Percentiles rank a stretch among this genome's conserved stretches.
These are phyloP conservation scores for Mucor circinelloides DNA, from an alignment of 371 early-diverging fungal genomes.

Conservation along the genomic window DNA sequence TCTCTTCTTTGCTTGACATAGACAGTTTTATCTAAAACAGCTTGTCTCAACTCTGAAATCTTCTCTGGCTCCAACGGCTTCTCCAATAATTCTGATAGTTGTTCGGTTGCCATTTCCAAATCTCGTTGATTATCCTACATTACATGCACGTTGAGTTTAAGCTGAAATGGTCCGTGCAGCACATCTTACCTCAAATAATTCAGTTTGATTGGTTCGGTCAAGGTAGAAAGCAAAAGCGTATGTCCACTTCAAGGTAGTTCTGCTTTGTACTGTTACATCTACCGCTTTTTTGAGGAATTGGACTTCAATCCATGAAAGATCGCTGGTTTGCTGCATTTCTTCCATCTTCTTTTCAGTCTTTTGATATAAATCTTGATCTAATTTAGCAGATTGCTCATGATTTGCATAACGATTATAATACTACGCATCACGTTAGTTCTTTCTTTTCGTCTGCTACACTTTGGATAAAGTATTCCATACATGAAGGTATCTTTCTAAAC, in stretches of 20 bases:
- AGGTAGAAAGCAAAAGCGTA: conserved; percentile 97
- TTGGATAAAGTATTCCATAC: conserved; percentile 44
- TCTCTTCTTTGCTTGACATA: conserved; percentile 81
- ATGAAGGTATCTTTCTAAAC: conserved; percentile 93
- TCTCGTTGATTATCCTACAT: conserved; percentile 90
- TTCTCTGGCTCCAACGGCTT: conserved; percentile 76
- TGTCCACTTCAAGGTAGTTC: conserved; percentile 95
- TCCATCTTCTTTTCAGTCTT: conserved; percentile 96
- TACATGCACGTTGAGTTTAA: background rate
- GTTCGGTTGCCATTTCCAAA: conserved; percentile 94
- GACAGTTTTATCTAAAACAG: conserved; percentile 82
- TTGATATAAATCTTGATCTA: conserved; percentile 84
- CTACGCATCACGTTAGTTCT: conserved; percentile 36
- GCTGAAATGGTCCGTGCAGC: background rate
- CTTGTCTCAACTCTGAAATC: conserved; percentile 77
- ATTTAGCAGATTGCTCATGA: conserved; percentile 93
- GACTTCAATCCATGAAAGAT: conserved; percentile 97
- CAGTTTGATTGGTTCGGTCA: conserved; percentile 80
- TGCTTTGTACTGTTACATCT: conserved; percentile 83
- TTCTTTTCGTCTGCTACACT: background rate
- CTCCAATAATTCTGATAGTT: conserved; percentile 88
- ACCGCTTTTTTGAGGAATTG: conserved; percentile 95
- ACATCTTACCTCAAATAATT: conserved; percentile 78
- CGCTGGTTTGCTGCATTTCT: conserved; percentile 87
- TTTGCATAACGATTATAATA: conserved; percentile 97